Base-by-base conservation (phyloP, 2,329 filamentous ascomycete species). In the Rutstroemia sp. region DNA sequence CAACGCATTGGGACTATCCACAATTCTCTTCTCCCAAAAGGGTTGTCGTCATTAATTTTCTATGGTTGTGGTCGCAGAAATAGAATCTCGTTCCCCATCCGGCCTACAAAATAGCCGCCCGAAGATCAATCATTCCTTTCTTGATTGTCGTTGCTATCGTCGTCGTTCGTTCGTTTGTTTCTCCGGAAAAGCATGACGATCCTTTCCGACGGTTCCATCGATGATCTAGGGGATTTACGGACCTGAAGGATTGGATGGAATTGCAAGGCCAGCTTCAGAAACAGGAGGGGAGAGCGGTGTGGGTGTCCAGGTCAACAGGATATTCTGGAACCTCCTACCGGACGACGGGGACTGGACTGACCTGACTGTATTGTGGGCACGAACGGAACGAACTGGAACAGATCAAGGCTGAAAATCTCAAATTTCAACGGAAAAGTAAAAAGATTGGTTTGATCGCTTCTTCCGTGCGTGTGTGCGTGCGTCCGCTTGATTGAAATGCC, bases 251-350 rank as follows among this genome's bases (percentile, higher is more conserved):
- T 39, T n/a, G 25, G 25, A 27, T 8, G 5, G 25, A 5, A 27
- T 27, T 27, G 25, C 25, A 27, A 27, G 25, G 4, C 19, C 44
- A 30, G 27, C 19, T 42, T 42, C n/a, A 34, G 23, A 41, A 39
- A 54, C 45, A 30, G 7, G 19, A 30, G 23, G 44, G 46, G 45
- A 49, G n/a, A 42, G 52, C 52, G 52, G 52, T 54, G 52, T 54
- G 52, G 23, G 52, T 54, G 52, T 54, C 52, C 52, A 54, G 52
- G 52, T 50, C 52, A 54, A 54, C 52, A 25, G 14, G 9, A 30
- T n/a, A 21, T 42, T 42, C 39, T 42, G 39, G 39, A 42, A 42
- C 39, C 14, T 42, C 9, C 39, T 34, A 34, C 30, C 10, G 30
- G 30, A 34, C 4, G 30, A 34, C 8, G 27, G 27, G 37, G 50